Evolutionary conservation across 2,329 filamentous ascomycete genomes (phyloP), one percentile per base, ranked within the genome.

Genomic region (Fusarium dlaminii): DNA sequence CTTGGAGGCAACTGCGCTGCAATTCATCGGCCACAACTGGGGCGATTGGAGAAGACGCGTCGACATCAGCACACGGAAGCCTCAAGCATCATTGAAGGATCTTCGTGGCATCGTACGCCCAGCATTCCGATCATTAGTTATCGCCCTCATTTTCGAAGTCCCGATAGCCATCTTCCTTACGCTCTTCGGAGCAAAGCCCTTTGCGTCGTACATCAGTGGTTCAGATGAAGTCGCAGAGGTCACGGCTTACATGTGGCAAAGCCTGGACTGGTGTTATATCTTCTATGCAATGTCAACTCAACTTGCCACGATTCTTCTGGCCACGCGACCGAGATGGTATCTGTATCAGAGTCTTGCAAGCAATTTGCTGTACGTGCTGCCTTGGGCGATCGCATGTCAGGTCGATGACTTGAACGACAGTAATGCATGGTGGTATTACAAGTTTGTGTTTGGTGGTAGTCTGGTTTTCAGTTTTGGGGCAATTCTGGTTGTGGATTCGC

Each of bases 1-100:
- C 0, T 83, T 94, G 1, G 91, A 94, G 79, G 89, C 89, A 5
- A 91, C 91, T 0, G 86, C 90, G 0, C 82, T 92, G 1, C 85
- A 90, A 0, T 94, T 93, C 75, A 85, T 93, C 22, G 91, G 91
- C 0, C 92, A 94, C 73, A 81, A 81, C 4, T 94, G 92, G 91
- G 91, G 91, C 2, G 70, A 79, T 1, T 87, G 84, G 83, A 79
- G 84, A n/a, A 68, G 77, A 12, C 49, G 34, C 0, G 73, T 84
- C 7, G 81, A 81, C 1, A 55, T 77, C 0, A 56, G 57, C 3
- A 74, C 57, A 3, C 67, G 68, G 2, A 63, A 66, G 0, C 81
- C 81, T 0, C 70, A 52, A 59, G 76, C 17, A 22, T 66, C 17
- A 42, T 68, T 32, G 18, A 54, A 15, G 68, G 73, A 18, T 9